phyloP scores from a whole-genome alignment of 495 filamentous ascomycete species.

The Talaromyces adpressus region DNA sequence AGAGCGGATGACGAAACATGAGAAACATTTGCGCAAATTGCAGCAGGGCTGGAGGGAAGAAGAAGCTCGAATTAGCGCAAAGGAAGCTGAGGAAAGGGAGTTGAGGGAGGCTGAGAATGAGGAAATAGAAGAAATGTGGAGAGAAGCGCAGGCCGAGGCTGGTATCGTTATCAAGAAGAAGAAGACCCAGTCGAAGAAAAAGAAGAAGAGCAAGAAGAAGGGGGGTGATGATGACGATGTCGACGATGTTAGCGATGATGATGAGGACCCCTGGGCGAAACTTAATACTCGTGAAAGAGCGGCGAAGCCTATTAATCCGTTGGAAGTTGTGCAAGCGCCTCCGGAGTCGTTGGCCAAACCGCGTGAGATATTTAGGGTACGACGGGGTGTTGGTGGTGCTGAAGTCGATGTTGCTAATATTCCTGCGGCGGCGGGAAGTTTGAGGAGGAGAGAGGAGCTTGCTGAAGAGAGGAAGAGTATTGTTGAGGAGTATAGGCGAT shows the following conservation, averaged over 20 bases:
- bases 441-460: constrained; percentile 76
- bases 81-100: constrained; percentile 60
- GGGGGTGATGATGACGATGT: constrained; percentile 29
- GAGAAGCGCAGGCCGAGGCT: constrained; percentile 39
- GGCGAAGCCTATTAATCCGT: constrained; percentile 48
- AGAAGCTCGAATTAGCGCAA: constrained; percentile 55
- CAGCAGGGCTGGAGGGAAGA: constrained; percentile 76
- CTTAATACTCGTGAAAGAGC: constrained; percentile 51
- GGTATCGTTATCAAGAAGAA: constrained; percentile 49
- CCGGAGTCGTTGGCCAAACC: constrained; percentile 62
- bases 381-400: constrained; percentile 44
- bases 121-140: constrained; percentile 40
- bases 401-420: constrained; percentile 66
- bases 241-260: constrained; percentile 34
- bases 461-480: constrained; percentile 66
- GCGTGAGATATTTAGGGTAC: constrained; percentile 62
- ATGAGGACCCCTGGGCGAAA: constrained; percentile 77
- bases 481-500: constrained; percentile 71
- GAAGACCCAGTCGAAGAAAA: constrained; percentile 24
- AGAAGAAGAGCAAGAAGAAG: constrained; percentile 36
- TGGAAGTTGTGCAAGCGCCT: constrained; percentile 77
- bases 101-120: constrained; percentile 48
- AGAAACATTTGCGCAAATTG: constrained; percentile 73
- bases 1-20: constrained; percentile 67
- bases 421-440: constrained; percentile 69